Base-by-base conservation (phyloP, 2,329 filamentous ascomycete genomes). In the Rugonectria rugulosa region DNA sequence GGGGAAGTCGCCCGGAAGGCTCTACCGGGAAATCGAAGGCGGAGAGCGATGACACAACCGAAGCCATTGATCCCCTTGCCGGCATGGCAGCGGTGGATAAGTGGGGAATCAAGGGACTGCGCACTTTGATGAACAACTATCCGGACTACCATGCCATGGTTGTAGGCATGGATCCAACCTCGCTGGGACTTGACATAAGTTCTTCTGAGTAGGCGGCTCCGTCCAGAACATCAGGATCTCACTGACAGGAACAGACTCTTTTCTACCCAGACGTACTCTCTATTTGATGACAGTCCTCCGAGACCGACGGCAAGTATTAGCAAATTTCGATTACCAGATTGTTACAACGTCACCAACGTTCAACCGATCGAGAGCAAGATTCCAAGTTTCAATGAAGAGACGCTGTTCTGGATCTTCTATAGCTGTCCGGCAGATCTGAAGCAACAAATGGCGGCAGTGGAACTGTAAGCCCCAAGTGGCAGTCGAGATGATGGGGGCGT, bases 331-430 rank as follows among this genome's bases (percentile, higher is more conserved):
- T 72, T 88, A 24, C 86, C 86, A 0, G 86, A 89, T 40, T 89
- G 86, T 71, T 89, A 89, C 67, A 82, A 80, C 48, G 86, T 89
- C 27, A 85, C 81, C 58, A 89, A 89, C 58, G 84, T 88, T 21
- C 84, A 87, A 61, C 79, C 84, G 3, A 81, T 89, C 47, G 84
- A 88, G 58, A 84, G 79, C 63, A 88, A 88, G 71, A 86, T 88
- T 43, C 77, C 78, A 34, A 87, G 81, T 60, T 88, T 89, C 72
- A 88, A 88, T 62, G 86, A 89, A 60, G 86, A 89, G 71, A 88
- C 86, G 0, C 73, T 89, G 42, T 85, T 89, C 71, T 88, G 84
- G 80, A 88, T 89, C 61, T 89, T 89, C 67, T 88, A 89, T 71
- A 87, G 83, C 71, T 87, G 83, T 56, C 84, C 86, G 7, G 77